A percentile compares a stretch with the other conserved stretches of the same genome.
Conservation (phyloP, 257 asterid species). For the Przewalskia tangutica region DNA sequence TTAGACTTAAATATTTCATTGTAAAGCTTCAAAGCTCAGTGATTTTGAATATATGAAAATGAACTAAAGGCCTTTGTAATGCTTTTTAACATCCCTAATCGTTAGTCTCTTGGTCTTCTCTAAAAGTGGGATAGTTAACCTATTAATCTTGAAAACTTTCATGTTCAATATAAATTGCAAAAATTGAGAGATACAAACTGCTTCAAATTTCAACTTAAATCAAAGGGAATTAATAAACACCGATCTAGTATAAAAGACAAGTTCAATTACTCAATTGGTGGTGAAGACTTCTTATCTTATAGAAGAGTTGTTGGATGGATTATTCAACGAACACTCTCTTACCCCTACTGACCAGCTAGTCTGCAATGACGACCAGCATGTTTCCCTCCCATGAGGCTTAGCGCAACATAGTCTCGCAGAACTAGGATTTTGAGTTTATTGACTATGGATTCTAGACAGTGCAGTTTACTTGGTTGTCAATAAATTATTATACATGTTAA, state of each 20-base stretch:
- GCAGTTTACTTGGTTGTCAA: too few species aligned
- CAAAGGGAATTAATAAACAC: too few species aligned
- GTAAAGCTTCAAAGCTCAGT: not conserved
- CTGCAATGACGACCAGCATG: not conserved
- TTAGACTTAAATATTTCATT: not conserved
- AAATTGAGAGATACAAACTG: not conserved
- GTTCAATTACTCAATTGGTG: not conserved
- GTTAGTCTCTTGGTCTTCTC: not conserved
- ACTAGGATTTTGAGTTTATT: too few species aligned
- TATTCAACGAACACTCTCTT: not conserved
- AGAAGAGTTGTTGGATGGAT: not conserved
- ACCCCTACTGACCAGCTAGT: not conserved
- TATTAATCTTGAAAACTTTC: not conserved
- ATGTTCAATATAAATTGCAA: not conserved
- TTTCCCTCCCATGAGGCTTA: not conserved
- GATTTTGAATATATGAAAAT: not conserved
- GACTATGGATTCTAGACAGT: not conserved
- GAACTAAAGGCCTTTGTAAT: not conserved
- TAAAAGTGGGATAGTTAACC: not conserved
- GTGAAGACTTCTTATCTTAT: not conserved
- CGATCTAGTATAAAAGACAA: too few species aligned
- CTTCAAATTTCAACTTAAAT: not conserved
- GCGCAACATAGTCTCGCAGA: not conserved
- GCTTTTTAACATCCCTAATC: not conserved
- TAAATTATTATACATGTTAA: too few species aligned